Evolutionary conservation across 768 basidiomycete species (phyloP).

Genomic region (Lactifluus pinguis): DNA sequence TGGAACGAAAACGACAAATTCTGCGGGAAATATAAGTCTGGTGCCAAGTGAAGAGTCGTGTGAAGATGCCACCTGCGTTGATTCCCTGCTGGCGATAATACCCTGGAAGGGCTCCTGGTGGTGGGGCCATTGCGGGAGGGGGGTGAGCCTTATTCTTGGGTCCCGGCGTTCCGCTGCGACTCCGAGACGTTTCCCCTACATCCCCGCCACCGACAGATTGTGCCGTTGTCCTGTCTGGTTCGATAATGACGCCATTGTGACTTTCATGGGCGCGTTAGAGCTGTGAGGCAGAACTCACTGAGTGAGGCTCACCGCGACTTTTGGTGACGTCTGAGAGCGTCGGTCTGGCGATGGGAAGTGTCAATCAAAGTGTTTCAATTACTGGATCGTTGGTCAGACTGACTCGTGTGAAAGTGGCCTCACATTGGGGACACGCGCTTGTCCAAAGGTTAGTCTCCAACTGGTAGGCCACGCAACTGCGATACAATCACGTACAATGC

Average conservation of each 20-base stretch:
- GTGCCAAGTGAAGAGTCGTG: neutral
- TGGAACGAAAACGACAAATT: conserved; percentile 18
- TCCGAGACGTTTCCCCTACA: conserved; percentile 33
- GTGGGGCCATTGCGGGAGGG: conserved; percentile 30
- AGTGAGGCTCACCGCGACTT: conserved; percentile 54
- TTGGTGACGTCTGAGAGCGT: conserved; percentile 71
- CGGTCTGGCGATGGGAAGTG: conserved; percentile 40
- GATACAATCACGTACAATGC: conserved; percentile 44
- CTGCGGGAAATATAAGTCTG: conserved; percentile 1
- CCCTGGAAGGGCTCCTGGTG: conserved; percentile 34
- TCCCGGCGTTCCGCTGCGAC: conserved; percentile 44
- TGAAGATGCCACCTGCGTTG: conserved; percentile 31
- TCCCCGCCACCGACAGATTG: conserved; percentile 21
- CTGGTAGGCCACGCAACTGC: conserved; percentile 22
- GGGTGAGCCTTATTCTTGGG: conserved; percentile 27
- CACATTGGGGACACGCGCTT: conserved; percentile 72
- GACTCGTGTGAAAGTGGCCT: conserved; percentile 72
- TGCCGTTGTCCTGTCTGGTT: conserved; percentile 31
- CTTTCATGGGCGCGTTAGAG: conserved; percentile 26
- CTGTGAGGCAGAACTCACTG: conserved; percentile 6
- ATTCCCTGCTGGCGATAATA: conserved; percentile 63
- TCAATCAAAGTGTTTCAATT: neutral
- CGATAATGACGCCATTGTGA: conserved; percentile 61
- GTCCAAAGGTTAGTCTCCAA: conserved; percentile 12
- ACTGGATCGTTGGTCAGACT: conserved; percentile 24